A percentile compares a stretch with the other conserved stretches of the same genome.
phyloP scores from a whole-genome alignment of 176 grass and related monocot genomes.

The Cymbopogon citratus region DNA sequence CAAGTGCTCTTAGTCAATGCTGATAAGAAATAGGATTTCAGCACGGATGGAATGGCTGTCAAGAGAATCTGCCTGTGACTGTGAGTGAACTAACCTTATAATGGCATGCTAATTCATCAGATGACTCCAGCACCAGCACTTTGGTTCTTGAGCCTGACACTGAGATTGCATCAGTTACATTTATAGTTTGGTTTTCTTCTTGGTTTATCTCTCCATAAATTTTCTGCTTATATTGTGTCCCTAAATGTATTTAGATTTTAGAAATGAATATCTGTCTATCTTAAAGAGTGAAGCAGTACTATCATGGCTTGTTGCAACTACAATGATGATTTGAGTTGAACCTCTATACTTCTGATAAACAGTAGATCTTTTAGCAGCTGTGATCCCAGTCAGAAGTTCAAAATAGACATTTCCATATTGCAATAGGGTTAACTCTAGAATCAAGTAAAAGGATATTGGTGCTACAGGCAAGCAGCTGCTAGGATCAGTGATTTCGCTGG shows the following conservation, averaged over 20 bases:
- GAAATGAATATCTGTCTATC: too few species aligned
- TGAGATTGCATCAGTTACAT: neutral
- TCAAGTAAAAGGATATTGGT: conserved; percentile 40
- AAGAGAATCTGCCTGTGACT: conserved; percentile 36
- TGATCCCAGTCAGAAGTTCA: neutral
- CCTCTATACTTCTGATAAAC: neutral
- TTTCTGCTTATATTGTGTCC: neutral
- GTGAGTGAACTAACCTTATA: conserved; percentile 1
- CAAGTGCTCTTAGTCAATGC: too few species aligned
- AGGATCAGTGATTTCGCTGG: conserved; percentile 33
- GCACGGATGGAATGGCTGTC: conserved; percentile 7
- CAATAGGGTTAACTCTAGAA: conserved; percentile 38
- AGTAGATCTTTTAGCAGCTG: neutral
- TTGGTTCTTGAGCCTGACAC: neutral
- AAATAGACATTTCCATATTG: too few species aligned
- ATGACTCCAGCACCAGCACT: neutral
- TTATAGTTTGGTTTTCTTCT: neutral
- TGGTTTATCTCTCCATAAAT: neutral
- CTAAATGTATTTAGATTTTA: neutral
- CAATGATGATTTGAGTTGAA: neutral
- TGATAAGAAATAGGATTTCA: conserved; percentile 21
- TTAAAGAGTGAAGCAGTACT: too few species aligned
- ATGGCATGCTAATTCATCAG: neutral
- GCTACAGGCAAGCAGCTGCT: conserved; percentile 38
- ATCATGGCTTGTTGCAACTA: neutral